A percentile compares a stretch with the other conserved stretches of the same genome.
Evolutionary conservation across 2,329 filamentous ascomycete species (phyloP).

Genomic region (Colletotrichum sp.): DNA sequence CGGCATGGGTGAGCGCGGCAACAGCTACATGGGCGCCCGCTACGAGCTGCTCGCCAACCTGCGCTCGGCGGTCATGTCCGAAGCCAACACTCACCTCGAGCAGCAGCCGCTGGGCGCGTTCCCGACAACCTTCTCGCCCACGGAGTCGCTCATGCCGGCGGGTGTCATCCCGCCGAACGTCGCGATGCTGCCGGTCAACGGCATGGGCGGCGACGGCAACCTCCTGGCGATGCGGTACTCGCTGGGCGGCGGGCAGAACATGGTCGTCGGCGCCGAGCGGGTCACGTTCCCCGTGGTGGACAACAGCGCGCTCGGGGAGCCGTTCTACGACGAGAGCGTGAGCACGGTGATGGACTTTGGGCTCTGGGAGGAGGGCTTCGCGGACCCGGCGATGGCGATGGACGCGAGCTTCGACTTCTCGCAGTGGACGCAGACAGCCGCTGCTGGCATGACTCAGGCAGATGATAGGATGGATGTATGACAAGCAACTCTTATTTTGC

Average conservation of each 20-base stretch:
- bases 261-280: neutral
- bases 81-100: neutral
- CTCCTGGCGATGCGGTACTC: neutral
- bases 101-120: neutral
- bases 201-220: neutral
- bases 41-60: slow-evolving; percentile 36
- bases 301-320: slow-evolving; percentile 30
- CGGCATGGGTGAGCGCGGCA: slow-evolving; percentile 57
- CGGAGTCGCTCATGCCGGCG: neutral
- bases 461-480: slow-evolving; percentile 18
- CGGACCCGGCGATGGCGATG: slow-evolving; percentile 37
- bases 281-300: slow-evolving; percentile 31
- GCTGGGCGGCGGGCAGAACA: neutral
- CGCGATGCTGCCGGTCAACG: neutral
- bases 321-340: slow-evolving; percentile 31
- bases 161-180: neutral
- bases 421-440: slow-evolving; percentile 27
- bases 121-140: neutral
- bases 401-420: slow-evolving; percentile 35
- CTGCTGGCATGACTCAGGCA: slow-evolving; percentile 10
- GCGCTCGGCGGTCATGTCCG: slow-evolving; percentile 27
- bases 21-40: slow-evolving; percentile 49
- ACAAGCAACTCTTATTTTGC: neutral
- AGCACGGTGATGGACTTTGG: slow-evolving; percentile 34
- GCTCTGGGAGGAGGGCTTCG: slow-evolving; percentile 43